These are phyloP conservation scores for Phylloporus sp. DNA, from an alignment of 768 basidiomycete genomes.

Conservation along the genomic window DNA sequence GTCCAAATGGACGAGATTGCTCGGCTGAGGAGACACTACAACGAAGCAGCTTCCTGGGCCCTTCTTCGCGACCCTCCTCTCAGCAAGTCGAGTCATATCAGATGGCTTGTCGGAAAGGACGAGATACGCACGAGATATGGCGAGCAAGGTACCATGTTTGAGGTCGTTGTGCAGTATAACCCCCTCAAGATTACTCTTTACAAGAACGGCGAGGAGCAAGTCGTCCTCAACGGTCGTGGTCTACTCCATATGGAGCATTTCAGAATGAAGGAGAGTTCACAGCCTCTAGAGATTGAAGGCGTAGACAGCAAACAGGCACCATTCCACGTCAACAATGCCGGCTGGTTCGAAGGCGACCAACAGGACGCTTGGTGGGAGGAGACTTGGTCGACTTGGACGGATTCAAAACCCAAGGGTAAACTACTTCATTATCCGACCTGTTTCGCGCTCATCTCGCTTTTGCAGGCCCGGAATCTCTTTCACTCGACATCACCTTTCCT, in stretches of 20 bases:
- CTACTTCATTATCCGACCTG: background rate
- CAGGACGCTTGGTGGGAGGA: conserved; percentile 92
- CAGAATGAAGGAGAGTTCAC: conserved; percentile 54
- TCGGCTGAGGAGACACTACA: conserved; percentile 78
- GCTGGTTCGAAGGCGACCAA: conserved; percentile 87
- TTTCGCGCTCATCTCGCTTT: conserved; percentile 1
- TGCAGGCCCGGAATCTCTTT: conserved; percentile 92
- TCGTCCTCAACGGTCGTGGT: conserved; percentile 85
- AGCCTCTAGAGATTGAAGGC: conserved; percentile 38
- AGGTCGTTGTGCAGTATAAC: conserved; percentile 66
- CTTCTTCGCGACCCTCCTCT: conserved; percentile 68
- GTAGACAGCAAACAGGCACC: conserved; percentile 49
- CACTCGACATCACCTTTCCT: conserved; percentile 91
- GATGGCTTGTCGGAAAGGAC: conserved; percentile 65
- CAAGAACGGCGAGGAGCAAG: conserved; percentile 73
- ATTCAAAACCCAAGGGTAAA: conserved; percentile 92
- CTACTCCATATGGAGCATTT: conserved; percentile 99
- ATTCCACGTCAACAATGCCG: conserved; percentile 47
- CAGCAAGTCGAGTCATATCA: conserved; percentile 43
- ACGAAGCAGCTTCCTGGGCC: conserved; percentile 91
- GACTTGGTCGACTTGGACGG: conserved; percentile 80
- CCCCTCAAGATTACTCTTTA: conserved; percentile 75
- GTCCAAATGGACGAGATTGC: conserved; percentile 88
- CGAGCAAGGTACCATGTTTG: conserved; percentile 52
- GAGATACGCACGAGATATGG: conserved; percentile 66